Conservation (phyloP, 78 protist genomes). For the Dictyostelium capitatum region DNA sequence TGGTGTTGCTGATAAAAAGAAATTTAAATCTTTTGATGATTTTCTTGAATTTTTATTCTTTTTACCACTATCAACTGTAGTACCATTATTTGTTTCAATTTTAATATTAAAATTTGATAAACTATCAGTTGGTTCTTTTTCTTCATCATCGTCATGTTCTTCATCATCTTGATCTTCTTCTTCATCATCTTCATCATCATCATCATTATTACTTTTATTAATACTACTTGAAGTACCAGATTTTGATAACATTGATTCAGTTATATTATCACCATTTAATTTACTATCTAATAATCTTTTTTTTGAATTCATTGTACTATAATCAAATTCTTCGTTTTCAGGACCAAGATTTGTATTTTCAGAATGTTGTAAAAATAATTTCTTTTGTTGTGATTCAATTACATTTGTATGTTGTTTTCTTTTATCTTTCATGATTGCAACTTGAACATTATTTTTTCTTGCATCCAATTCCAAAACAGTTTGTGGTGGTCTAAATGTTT, state of each 20-base stretch:
- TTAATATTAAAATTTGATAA: neutral
- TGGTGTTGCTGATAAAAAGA: constrained; percentile 77
- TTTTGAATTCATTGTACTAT: neutral
- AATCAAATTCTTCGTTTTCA: constrained; percentile 1
- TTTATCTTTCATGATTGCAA: constrained; percentile 53
- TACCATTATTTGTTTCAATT: constrained; percentile 17
- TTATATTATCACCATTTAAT: neutral
- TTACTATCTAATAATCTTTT: neutral
- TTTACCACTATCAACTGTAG: neutral
- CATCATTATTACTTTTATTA: neutral
- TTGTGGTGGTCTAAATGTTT: constrained; percentile 72
- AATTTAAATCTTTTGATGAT: constrained; percentile 47
- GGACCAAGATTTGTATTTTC: neutral
- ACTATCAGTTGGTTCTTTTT: constrained; percentile 21
- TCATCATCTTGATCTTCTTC: constrained; percentile 4
- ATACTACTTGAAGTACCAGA: neutral
- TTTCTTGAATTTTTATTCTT: constrained; percentile 51
- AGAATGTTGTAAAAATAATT: neutral
- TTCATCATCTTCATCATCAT: neutral
- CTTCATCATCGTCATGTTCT: constrained; percentile 5
- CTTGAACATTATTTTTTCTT: neutral
- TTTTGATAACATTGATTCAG: neutral
- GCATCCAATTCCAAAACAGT: constrained; percentile 82
- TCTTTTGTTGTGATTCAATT: constrained; percentile 33
- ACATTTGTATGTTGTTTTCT: constrained; percentile 26